Evolutionary conservation across 495 filamentous ascomycete genomes (phyloP), one percentile per base, ranked within the genome.

Genomic region (Baudoinia panamericana): DNA sequence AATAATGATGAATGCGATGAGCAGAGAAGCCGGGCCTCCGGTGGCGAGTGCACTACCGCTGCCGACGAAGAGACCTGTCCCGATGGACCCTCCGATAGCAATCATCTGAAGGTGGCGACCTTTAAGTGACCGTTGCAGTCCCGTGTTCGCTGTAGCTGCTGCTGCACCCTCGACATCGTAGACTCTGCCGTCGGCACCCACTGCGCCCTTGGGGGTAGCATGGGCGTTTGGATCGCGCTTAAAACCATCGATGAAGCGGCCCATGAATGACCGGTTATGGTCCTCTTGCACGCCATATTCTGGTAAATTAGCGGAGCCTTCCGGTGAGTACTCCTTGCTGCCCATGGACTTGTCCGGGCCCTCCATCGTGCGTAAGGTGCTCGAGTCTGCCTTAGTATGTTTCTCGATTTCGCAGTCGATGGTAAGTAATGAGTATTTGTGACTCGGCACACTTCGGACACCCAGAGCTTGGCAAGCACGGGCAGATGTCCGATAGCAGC

Each of bases 51-150:
- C 54, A 28, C 41, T 30, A 2, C 58, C 56, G 36, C 57, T 55
- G 25, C 24, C 27, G 2, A 31, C 13, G 18, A 38, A 39, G 7
- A 34, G 32, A 24, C 48, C 39, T 66, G 34, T 73, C 78, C 88
- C 88, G 48, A 97, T 95, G 1, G 82, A 88, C 25, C 90, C 90
- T 46, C 86, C 86, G 50, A 94, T 92, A 5, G 87, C 87, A 66
- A 94, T 93, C 86, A 94, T 93, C 67, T 93, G 86, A 47, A 94
- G 57, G 66, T 95, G 87, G 28, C 86, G 70, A 12, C 79, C 76
- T 60, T 92, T 90, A 36, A 95, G 58, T 50, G 70, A 71, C 43
- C 90, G 66, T 35, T 79, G 71, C 21, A 97, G 68, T 12, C 78
- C 77, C 15, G 84, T 81, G 35, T 73, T 67, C 0, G 88, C 86